These are phyloP conservation scores for Coemansia sp. DNA, from an alignment of 192 early-diverging fungal species.

Conservation along the genomic window DNA sequence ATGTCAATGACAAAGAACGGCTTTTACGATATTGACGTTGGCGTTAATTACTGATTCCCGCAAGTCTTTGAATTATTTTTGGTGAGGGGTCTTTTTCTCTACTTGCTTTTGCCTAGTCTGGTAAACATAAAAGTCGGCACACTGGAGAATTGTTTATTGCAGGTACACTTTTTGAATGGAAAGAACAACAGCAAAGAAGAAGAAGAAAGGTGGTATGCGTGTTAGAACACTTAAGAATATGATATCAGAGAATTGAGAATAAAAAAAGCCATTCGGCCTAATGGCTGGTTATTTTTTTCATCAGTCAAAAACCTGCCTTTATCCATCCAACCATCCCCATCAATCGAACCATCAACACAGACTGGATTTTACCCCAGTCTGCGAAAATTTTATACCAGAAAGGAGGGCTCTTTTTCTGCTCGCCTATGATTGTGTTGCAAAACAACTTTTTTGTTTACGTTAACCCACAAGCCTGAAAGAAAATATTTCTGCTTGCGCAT, in stretches of 20 bases:
- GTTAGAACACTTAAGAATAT: not conserved
- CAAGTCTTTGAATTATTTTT: not conserved
- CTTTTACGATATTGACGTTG: not conserved
- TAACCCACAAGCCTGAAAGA: not conserved
- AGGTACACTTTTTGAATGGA: constrained; percentile 5
- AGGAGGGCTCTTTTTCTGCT: not conserved
- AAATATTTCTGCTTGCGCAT: too few relatives aligned
- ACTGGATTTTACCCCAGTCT: too few relatives aligned
- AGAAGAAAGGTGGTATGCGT: not conserved
- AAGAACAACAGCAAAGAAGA: not conserved
- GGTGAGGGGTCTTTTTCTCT: not conserved
- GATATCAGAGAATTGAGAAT: too few relatives aligned
- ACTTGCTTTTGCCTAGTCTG: constrained; percentile 2
- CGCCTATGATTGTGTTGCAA: not conserved
- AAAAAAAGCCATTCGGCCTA: too few relatives aligned
- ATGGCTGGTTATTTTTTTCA: too few relatives aligned
- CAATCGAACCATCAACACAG: too few relatives aligned
- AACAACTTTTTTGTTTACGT: not conserved
- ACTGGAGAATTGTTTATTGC: constrained; percentile 7
- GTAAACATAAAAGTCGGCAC: not conserved
- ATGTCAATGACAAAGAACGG: not conserved
- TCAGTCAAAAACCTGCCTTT: not conserved
- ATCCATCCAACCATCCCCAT: not conserved
- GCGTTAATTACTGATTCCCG: not conserved
- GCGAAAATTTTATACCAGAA: not conserved